Conservation (phyloP, 225 moss, liverwort and hornwort species). For the Thuidium tamariscinum region DNA sequence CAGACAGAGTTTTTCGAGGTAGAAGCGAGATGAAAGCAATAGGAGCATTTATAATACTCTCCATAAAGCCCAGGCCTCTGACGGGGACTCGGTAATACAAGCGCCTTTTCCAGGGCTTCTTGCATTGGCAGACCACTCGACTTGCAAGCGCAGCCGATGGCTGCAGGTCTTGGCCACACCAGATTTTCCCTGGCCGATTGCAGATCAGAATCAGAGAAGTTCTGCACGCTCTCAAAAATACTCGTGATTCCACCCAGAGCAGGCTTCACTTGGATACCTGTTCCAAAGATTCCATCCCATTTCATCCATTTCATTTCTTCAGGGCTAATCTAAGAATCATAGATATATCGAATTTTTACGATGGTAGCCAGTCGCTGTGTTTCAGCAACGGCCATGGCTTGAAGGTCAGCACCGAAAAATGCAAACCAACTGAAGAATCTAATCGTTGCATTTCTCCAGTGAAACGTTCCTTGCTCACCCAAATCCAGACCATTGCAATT, state of each 20-base stretch:
- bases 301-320: not conserved
- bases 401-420: not conserved
- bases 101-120: not conserved
- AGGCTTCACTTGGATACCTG: not conserved
- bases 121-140: not conserved
- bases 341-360: not conserved
- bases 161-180: not conserved
- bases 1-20: fast-evolving
- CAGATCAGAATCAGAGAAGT: not conserved
- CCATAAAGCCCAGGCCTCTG: not conserved
- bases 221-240: not conserved
- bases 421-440: not conserved
- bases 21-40: fast-evolving
- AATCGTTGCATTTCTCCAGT: not conserved
- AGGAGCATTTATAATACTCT: not conserved
- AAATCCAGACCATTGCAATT: not conserved
- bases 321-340: not conserved
- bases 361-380: not conserved
- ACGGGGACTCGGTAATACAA: not conserved
- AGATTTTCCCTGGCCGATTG: not conserved
- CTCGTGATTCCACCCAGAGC: not conserved
- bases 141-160: not conserved
- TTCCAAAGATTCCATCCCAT: not conserved
- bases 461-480: not conserved
- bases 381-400: not conserved